Percentiles rank a stretch among this genome's conserved stretches.
Conservation (phyloP, 176 grass and related monocot species). For the Phyllostachys edulis region DNA sequence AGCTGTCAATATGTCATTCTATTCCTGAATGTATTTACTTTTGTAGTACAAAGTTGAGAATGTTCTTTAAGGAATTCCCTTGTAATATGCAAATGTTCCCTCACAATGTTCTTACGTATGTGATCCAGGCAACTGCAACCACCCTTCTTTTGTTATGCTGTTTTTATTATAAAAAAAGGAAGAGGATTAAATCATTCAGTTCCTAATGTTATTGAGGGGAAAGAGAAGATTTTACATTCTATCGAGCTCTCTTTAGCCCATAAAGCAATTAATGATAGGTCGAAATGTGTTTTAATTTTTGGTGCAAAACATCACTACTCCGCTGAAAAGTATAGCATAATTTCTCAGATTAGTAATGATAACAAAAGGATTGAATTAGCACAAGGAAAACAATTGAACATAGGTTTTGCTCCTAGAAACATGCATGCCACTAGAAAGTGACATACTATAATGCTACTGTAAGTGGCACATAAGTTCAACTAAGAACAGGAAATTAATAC, state of each 20-base stretch:
- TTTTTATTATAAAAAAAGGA: constrained; percentile 15
- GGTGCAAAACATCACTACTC: neutral
- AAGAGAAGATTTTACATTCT: neutral
- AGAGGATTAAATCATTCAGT: neutral
- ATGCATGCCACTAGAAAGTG: neutral
- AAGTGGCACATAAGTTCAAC: neutral
- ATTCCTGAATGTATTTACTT: constrained; percentile 1
- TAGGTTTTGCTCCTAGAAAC: neutral
- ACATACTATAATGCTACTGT: neutral
- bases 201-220: neutral
- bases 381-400: too few relatives aligned
- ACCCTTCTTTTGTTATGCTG: neutral
- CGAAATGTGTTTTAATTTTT: neutral
- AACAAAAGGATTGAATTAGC: neutral
- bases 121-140: constrained; percentile 31
- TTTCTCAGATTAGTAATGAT: neutral
- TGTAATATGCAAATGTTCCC: constrained; percentile 6
- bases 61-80: neutral
- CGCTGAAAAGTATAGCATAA: neutral
- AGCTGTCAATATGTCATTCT: neutral
- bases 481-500: neutral
- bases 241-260: neutral
- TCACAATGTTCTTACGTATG: constrained; percentile 11
- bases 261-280: neutral
- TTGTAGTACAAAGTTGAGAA: constrained; percentile 10